Base-by-base conservation (phyloP, 176 grass and related monocot species). In the Themeda triandra region DNA sequence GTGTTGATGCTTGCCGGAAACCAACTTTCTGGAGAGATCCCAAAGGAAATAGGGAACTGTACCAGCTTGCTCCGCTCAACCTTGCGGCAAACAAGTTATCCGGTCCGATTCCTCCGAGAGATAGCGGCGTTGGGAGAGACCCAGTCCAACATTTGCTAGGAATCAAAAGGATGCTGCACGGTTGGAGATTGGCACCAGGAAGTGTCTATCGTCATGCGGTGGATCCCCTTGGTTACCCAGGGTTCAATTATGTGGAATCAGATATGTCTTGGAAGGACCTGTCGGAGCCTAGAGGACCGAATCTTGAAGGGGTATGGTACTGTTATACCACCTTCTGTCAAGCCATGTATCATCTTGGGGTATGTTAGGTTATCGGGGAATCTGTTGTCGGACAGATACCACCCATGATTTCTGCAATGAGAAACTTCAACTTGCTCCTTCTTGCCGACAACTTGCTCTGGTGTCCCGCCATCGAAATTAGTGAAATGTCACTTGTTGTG, bases 31-130 rank as follows among this genome's bases (percentile, higher is more conserved):
- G 91, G 84, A 14, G 70, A 58, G 42, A 90, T 93, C 27, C 91
- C 91, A 27, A 12, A 62, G 35, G 84, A 90, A 69, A 87, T 93
- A 28, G 91, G 91, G 8, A 93, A 90, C 8, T 93, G 87, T 62
- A 90, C 65, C 59, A 93, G 91, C 86, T 66, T 93, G 44, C 48
- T 93, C 27, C 90, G 87, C 51, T 93, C 54, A 92, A 92, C 69
- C 69, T 92, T 23, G 87, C 83, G 2, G 72, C 29, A 25, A 92
- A 92, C 68, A 54, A 21, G 66, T 67, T 89, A 17, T 79, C 80
- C 7, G 87, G 90, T 21, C 8, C 5, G 18, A 92, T 92, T 6
- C 90, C 90, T 0, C 0, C 33, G 31, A 1, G 76, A 85, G 69
- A 90, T 90, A 62, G 24, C 84, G 13, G 12, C 14, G 87, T 90